phyloP scores from a whole-genome alignment of 805 yeast genomes.

The Saturnispora sekii region DNA sequence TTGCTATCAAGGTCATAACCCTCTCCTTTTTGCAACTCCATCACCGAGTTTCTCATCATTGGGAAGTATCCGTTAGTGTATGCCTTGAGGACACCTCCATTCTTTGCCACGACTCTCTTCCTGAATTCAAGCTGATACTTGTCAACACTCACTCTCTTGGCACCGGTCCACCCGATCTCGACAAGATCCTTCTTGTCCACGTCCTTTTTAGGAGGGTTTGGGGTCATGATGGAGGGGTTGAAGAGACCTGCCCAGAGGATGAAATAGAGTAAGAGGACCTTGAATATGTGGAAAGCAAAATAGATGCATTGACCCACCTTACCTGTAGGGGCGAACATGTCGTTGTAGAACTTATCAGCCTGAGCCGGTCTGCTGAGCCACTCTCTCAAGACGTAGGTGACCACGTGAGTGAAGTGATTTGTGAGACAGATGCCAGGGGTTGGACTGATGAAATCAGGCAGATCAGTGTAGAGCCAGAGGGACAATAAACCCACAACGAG shows the following conservation, averaged over 20 bases:
- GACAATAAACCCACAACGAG: constrained; percentile 31
- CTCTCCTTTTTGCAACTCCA: constrained; percentile 63
- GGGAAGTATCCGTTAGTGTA: constrained; percentile 62
- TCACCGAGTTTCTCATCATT: constrained; percentile 47
- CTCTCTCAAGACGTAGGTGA: constrained; percentile 21
- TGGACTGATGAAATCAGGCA: constrained; percentile 82
- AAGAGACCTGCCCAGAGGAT: constrained; percentile 59
- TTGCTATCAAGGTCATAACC: constrained; percentile 44
- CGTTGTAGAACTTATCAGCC: constrained; percentile 41
- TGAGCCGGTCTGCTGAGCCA: constrained; percentile 32
- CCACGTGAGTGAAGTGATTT: constrained; percentile 36
- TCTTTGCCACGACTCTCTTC: constrained; percentile 48
- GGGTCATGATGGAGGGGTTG: constrained; percentile 43
- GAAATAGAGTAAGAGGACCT: constrained; percentile 45
- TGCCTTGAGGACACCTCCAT: constrained; percentile 72
- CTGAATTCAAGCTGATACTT: constrained; percentile 67
- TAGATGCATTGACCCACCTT: constrained; percentile 51
- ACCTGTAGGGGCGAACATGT: constrained; percentile 33
- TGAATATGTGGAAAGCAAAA: constrained; percentile 62
- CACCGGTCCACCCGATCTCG: constrained; percentile 90
- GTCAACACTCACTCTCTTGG: constrained; percentile 59
- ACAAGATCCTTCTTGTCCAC: constrained; percentile 47
- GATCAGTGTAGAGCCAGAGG: constrained; percentile 84
- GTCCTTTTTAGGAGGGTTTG: constrained; percentile 4
- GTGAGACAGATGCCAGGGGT: constrained; percentile 87